These are phyloP conservation scores for Zostera marina DNA, from an alignment of 116 monocot genomes.

Conservation along the genomic window DNA sequence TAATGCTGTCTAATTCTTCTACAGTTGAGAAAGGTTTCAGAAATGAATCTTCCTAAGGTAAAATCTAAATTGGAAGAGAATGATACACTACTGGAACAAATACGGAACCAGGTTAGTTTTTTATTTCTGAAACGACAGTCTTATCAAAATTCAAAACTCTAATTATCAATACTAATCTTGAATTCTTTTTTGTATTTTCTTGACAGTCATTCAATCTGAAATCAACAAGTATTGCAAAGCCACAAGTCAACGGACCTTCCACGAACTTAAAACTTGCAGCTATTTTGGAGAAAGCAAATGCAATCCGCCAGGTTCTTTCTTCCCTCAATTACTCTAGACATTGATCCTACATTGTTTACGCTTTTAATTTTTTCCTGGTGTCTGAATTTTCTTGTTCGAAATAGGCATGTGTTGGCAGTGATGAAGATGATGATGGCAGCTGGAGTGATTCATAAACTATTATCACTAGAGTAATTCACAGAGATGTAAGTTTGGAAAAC, in stretches of 20 bases:
- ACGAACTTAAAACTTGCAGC: conserved; percentile 86
- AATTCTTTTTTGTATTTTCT: neutral
- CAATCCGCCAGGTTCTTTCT: conserved; percentile 54
- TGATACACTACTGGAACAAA: conserved; percentile 71
- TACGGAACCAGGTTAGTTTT: conserved; percentile 59
- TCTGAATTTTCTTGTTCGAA: no score
- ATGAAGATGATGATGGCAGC: no score
- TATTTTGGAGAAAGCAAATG: conserved; percentile 91
- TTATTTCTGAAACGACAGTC: neutral
- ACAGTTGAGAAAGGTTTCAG: conserved; percentile 89
- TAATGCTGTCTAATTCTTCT: conserved; percentile 8
- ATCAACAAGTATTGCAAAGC: conserved; percentile 36
- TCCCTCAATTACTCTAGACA: no score
- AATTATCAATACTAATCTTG: neutral
- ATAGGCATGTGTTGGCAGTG: no score
- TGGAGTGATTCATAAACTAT: no score
- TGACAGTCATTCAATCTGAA: conserved; percentile 77
- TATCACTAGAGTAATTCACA: no score
- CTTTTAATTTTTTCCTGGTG: no score
- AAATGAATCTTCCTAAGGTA: conserved; percentile 24
- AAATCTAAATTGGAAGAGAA: conserved; percentile 50
- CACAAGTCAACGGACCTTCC: conserved; percentile 37
- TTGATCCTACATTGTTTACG: no score
- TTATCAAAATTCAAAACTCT: neutral
- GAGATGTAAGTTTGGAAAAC: no score